A percentile compares a stretch with the other conserved stretches of the same genome.
These are phyloP conservation scores for Sisymbrium irio DNA, from an alignment of 345 rosid species.

Conservation along the genomic window DNA sequence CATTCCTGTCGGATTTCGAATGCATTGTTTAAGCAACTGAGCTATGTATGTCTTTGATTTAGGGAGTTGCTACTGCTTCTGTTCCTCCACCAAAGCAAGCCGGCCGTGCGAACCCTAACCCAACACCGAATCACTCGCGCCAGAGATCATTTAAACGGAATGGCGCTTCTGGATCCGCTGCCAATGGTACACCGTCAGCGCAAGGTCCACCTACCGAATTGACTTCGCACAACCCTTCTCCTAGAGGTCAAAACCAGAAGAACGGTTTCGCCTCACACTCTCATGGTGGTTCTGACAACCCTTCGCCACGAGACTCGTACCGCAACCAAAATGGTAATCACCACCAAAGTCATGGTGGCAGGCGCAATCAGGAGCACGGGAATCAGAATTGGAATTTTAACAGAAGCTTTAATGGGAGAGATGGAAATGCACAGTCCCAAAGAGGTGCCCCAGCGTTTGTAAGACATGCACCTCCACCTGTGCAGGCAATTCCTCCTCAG, in stretches of 20 bases:
- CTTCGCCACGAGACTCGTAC: slow-evolving; percentile 58
- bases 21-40: slow-evolving; percentile 2
- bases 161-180: slow-evolving; percentile 20
- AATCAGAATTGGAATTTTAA: slow-evolving; percentile 53
- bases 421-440: slow-evolving; percentile 56
- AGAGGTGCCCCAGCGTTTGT: slow-evolving; percentile 53
- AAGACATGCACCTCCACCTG: slow-evolving; percentile 62
- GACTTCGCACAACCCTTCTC: slow-evolving; percentile 27
- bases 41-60: slow-evolving; percentile 1
- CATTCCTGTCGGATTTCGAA: background rate
- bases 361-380: slow-evolving; percentile 76
- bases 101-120: slow-evolving; percentile 12
- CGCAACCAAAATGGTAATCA: slow-evolving; percentile 70
- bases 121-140: slow-evolving; percentile 22
- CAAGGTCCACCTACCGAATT: slow-evolving; percentile 17
- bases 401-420: slow-evolving; percentile 65
- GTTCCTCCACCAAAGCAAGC: slow-evolving; percentile 27
- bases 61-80: slow-evolving; percentile 32
- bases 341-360: slow-evolving; percentile 63
- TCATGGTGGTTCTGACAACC: slow-evolving; percentile 56
- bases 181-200: slow-evolving; percentile 29
- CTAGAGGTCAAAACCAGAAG: slow-evolving; percentile 43
- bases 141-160: slow-evolving; percentile 37
- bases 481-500: slow-evolving; percentile 43
- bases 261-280: slow-evolving; percentile 48